A percentile compares a stretch with the other conserved stretches of the same genome.
These are phyloP conservation scores for Aspergillus sp. DNA, from an alignment of 2,329 filamentous ascomycete genomes.

Conservation along the genomic window DNA sequence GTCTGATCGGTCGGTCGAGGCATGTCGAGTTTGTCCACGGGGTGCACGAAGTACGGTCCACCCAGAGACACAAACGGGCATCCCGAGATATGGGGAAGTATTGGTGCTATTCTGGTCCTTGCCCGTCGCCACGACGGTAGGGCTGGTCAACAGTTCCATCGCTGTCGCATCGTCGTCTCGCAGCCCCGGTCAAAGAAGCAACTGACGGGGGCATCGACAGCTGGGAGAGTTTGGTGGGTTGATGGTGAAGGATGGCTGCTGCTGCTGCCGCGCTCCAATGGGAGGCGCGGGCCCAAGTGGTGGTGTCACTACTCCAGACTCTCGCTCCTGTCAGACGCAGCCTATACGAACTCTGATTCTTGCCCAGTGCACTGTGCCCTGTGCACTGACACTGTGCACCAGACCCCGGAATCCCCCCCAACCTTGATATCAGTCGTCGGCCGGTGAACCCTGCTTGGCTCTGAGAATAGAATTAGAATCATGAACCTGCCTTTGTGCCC, in stretches of 20 bases:
- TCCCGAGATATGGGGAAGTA: background rate
- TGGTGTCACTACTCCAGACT: no score
- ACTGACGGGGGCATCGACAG: no score
- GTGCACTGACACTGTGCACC: no score
- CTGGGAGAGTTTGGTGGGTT: no score
- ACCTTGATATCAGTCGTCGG: background rate
- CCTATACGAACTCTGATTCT: background rate
- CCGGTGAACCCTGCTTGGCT: background rate
- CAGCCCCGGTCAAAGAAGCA: no score
- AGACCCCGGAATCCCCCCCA: background rate
- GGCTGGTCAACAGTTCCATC: no score
- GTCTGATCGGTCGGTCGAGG: constrained; percentile 6
- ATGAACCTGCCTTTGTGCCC: constrained; percentile 4
- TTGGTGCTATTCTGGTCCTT: no score
- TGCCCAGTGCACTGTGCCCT: no score
- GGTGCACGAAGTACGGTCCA: background rate
- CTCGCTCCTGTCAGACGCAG: background rate
- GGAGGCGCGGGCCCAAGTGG: background rate
- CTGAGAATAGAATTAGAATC: background rate
- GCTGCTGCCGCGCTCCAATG: background rate
- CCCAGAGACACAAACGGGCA: background rate
- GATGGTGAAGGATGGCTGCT: background rate
- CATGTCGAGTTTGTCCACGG: background rate
- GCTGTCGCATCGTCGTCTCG: no score
- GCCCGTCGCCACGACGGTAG: no score